Conservation (phyloP, 75 land plant species). For the Larix kaempferi region DNA sequence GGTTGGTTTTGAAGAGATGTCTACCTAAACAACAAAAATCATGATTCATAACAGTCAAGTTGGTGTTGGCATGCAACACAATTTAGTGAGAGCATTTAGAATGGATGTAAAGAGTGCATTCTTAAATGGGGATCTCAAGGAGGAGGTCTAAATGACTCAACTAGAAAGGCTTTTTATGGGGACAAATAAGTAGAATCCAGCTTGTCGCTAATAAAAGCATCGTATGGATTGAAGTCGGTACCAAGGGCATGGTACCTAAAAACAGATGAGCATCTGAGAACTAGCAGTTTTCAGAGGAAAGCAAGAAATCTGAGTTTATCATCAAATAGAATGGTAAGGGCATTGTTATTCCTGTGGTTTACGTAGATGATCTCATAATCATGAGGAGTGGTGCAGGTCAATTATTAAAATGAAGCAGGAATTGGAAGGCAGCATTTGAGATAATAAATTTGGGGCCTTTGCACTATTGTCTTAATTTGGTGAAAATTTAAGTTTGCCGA, state of each 20-base stretch:
- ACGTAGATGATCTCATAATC: background rate
- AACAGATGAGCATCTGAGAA: background rate
- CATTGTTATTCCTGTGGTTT: background rate
- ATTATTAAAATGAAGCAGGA: background rate
- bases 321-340: background rate
- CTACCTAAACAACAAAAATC: too few relatives aligned
- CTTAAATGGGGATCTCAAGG: too few relatives aligned
- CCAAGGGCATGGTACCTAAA: background rate
- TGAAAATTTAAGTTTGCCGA: too few relatives aligned
- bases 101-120: too few relatives aligned
- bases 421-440: background rate
- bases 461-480: background rate
- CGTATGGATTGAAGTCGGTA: background rate
- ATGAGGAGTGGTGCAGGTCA: background rate
- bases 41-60: too few relatives aligned
- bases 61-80: too few relatives aligned
- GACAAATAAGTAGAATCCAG: too few relatives aligned
- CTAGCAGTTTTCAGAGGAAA: background rate
- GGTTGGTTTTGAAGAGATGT: too few relatives aligned
- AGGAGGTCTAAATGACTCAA: too few relatives aligned
- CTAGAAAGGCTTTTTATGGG: too few relatives aligned
- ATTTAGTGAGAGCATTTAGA: too few relatives aligned
- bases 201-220: background rate
- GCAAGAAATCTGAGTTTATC: background rate
- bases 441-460: background rate